Base-by-base conservation (phyloP, 192 early-diverging fungal species). In the Irineochytrium annulatum region DNA sequence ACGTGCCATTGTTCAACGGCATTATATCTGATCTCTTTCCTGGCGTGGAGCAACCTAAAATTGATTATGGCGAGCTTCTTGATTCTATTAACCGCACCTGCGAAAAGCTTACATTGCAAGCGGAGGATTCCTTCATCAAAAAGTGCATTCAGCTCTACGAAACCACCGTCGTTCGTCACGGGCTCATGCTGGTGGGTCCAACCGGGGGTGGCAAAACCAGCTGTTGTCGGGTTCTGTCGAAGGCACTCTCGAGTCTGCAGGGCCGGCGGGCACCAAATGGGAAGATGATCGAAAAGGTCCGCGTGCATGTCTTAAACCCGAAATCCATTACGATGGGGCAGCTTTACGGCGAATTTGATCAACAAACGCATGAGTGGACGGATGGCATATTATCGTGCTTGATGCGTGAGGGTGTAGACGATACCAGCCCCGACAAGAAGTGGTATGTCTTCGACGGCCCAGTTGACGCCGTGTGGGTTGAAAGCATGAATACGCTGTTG, bases 251-350 rank as follows among this genome's bases (percentile, higher is more conserved):
- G n/a, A 53, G 57, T 1, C 46, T 82, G 2, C 66, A 71, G 44
- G 80, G 80, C 16, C 52, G 59, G 26, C 67, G 37, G 37, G 80
- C 80, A 27, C 77, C 80, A 26, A 82, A 82, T 55, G 76, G 76
- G 0, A 82, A 69, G 27, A 62, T 52, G 8, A 75, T 77, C 39
- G 68, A 82, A 55, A 79, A 79, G 49, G 78, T 80, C n/a, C 57
- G 62, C 26, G 74, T 80, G 11, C 66, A 77, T 56, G 77, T 80
- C 17, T 60, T 84, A 0, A 84, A 84, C 54, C 82, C 82, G 0
- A 84, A 84, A 57, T 84, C 82, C 8, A 84, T 84, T 37, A 84
- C 82, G 1, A 84, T 84, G 82, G 82, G 82, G 13, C 82, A 84
- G 49, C 68, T 84, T 19, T 84, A 84, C 53, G 82, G 82, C 27